These are phyloP conservation scores for Cercospora brassicicola DNA, from an alignment of 2,329 filamentous ascomycete genomes.

Conservation along the genomic window DNA sequence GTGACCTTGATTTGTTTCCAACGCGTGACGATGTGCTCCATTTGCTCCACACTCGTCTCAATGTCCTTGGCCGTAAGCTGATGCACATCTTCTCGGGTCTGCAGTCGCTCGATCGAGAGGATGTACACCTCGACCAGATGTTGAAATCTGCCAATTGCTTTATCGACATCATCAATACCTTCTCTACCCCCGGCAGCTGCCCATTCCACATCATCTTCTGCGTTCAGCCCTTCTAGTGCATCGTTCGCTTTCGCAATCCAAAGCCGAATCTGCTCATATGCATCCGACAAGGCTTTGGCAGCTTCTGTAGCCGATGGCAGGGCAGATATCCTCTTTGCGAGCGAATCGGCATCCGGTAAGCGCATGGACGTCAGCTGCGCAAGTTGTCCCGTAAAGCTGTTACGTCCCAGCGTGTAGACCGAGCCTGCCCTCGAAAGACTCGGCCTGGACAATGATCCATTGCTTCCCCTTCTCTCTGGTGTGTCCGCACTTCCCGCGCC, in stretches of 20 bases:
- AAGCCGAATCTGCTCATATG: conserved; percentile 85
- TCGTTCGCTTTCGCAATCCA: conserved; percentile 94
- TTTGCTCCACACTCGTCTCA: conserved; percentile 74
- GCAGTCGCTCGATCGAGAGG: conserved; percentile 86
- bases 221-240: conserved; percentile 83
- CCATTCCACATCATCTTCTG: conserved; percentile 98
- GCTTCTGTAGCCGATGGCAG: conserved; percentile 85
- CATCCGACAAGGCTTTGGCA: conserved; percentile 76
- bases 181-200: conserved; percentile 82
- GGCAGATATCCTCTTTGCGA: conserved; percentile 79
- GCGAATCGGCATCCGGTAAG: conserved; percentile 78
- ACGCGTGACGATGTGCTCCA: conserved; percentile 80
- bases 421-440: conserved; percentile 70
- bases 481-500: conserved; percentile 16
- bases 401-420: conserved; percentile 88
- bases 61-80: conserved; percentile 71
- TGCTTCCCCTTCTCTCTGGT: conserved; percentile 44
- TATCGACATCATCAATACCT: conserved; percentile 67
- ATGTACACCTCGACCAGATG: conserved; percentile 90
- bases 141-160: conserved; percentile 79
- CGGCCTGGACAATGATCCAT: conserved; percentile 61
- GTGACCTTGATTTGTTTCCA: conserved; percentile 81
- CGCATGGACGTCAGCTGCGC: conserved; percentile 88
- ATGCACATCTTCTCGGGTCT: conserved; percentile 73
- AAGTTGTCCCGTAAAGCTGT: conserved; percentile 89